Evolutionary conservation across 1,284 basidiomycete genomes (phyloP), one percentile per base, ranked within the genome.

Genomic region (Ganoderma lingzhi): DNA sequence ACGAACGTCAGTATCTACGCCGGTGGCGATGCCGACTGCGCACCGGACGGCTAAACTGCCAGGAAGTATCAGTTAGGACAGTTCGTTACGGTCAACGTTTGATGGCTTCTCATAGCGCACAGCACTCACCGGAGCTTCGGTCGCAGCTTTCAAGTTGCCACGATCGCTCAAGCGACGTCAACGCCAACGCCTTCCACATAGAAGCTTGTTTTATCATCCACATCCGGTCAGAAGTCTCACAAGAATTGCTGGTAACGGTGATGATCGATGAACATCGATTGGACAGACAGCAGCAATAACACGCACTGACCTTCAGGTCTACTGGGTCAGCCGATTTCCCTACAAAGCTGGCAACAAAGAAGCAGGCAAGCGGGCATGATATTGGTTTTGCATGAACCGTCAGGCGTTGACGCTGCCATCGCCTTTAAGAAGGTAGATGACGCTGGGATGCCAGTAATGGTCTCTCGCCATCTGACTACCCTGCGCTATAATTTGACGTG

Each of bases 1-100:
- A 74, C 69, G 45, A 75, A 90, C 17, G 68, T 65, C 35, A 17
- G 67, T 70, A 8, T 70, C 69, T 4, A 76, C 71, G 42, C 67
- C 68, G 23, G 71, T 73, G 4, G 73, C 76, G 37, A 92, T 79
- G n/a, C 85, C 88, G 23, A 83, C 85, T 6, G 88, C 85, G 69
- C 90, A 90, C 79, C 92, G 88, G 41, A 90, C 86, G 72, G 90
- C 88, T 14, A 91, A 81, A 74, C 88, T 88, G 53, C n/a, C n/a
- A n/a, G n/a, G 73, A 39, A 35, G 35, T 35, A 5, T 35, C 3
- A 35, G 35, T 35, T 41, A 37, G 12, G 61, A 56, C 37, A 28
- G 30, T 5, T 15, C 12, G 23, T 55, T 55, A 19, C n/a, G 53
- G 51, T 56, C 45, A 63, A 15, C 66, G 30, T 9, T 41, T 3